phyloP scores from a whole-genome alignment of 768 basidiomycete genomes.

The Leccinum boreale region DNA sequence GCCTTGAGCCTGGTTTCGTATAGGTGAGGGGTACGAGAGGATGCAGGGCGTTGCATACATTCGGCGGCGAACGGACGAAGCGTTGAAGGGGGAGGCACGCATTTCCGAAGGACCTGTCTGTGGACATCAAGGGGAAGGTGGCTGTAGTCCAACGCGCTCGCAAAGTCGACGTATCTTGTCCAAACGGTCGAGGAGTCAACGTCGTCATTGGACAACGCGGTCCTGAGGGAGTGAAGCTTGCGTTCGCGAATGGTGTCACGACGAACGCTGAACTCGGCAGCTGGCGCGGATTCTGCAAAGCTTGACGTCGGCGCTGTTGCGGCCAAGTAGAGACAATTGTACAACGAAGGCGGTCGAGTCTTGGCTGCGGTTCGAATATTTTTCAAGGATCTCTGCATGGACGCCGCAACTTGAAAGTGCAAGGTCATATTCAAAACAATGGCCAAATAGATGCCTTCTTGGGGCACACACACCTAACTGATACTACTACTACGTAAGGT shows the following conservation, averaged over 20 bases:
- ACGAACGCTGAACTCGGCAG: constrained; percentile 5
- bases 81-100: constrained; percentile 45
- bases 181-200: constrained; percentile 53
- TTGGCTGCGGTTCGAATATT: constrained; percentile 14
- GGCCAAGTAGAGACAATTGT: constrained; percentile 9
- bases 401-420: not conserved
- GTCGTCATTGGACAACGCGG: constrained; percentile 30
- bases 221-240: constrained; percentile 28
- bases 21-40: constrained; percentile 41
- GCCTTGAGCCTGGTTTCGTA: constrained; percentile 67
- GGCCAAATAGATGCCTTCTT: not conserved
- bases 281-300: constrained; percentile 1
- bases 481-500: too few relatives aligned
- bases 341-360: constrained; percentile 5
- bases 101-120: constrained; percentile 65
- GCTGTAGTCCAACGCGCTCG: constrained; percentile 45
- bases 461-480: not conserved
- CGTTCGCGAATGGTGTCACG: constrained; percentile 16
- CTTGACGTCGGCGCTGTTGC: constrained; percentile 6
- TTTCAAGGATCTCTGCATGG: constrained; percentile 24
- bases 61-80: constrained; percentile 46
- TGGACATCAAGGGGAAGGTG: constrained; percentile 62
- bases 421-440: not conserved
- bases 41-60: constrained; percentile 37
- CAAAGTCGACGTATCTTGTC: constrained; percentile 58